Evolutionary conservation across 2,329 filamentous ascomycete genomes (phyloP), one percentile per base, ranked within the genome.

Genomic region (Keithomyces neogunnii): DNA sequence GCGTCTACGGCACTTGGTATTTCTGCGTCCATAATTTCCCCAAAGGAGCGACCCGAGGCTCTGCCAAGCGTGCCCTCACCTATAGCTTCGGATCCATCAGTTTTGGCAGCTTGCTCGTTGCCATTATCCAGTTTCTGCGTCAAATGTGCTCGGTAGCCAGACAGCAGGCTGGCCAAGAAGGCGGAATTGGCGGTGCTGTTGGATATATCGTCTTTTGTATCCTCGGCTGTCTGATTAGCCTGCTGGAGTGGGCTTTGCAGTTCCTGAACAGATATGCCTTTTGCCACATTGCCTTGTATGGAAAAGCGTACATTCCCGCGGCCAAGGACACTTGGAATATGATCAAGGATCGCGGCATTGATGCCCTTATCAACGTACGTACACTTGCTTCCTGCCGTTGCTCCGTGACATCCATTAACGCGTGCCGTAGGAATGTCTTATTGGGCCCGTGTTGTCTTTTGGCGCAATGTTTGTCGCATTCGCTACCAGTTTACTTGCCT

Each of bases 261-360:
- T 93, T 96, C 62, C 76, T 96, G 70, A 97, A 97, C 70, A 83
- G 89, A 59, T 96, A 95, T 59, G 90, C 90, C 1, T 96, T 95
- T 69, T 90, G 84, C 32, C 89, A 96, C 64, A 95, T 97, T 62
- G 90, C 92, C 0, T 75, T 96, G 0, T 96, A 96, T 64, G 92
- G 92, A 19, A 95, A 95, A 67, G 73, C 86, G 1, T 97, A 96
- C 64, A 79, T 96, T 50, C 76, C 82, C 1, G 88, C 90, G 0
- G 90, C 91, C 36, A 96, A 95, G 70, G 88, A 89, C 59, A 95
- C 89, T 0, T 95, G 89, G 88, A 82, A 63, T 53, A 88, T 95
- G 86, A 91, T 96, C 74, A 92, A 90, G 66, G 82, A 95, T 62
- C 88, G 92, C 33, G 92, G 92, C 31, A 85, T 96, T 54, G 91